Evolutionary conservation across 2,329 filamentous ascomycete genomes (phyloP).

Genomic region (Camptophora hylomeconis): DNA sequence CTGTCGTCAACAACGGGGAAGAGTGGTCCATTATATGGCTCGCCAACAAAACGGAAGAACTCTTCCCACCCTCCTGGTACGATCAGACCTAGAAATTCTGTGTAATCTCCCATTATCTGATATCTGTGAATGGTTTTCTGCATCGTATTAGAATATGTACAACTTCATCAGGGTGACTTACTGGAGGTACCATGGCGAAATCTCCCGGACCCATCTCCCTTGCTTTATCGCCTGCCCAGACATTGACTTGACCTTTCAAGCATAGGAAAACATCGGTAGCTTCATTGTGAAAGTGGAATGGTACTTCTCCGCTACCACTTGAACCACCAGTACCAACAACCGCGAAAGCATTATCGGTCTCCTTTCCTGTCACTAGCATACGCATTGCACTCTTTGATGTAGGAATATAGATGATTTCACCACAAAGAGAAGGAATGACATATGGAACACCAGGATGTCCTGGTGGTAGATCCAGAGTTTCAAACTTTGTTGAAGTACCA

Average conservation of each 20-base stretch:
- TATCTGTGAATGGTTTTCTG: constrained; percentile 37
- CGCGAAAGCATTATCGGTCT: constrained; percentile 38
- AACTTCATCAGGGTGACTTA: constrained; percentile 19
- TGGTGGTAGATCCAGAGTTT: constrained; percentile 19
- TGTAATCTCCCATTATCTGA: constrained; percentile 40
- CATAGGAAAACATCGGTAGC: constrained; percentile 46
- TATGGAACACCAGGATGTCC: constrained; percentile 29
- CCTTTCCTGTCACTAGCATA: constrained; percentile 38
- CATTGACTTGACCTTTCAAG: constrained; percentile 41
- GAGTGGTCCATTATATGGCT: constrained; percentile 37
- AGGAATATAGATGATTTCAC: constrained; percentile 40
- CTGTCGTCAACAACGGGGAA: constrained; percentile 41
- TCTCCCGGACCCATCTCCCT: constrained; percentile 42
- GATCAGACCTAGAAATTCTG: constrained; percentile 42
- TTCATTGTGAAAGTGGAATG: constrained; percentile 45
- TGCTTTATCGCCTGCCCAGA: constrained; percentile 46
- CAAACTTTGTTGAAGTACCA: too few species aligned
- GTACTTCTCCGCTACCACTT: constrained; percentile 32
- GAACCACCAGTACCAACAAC: constrained; percentile 38
- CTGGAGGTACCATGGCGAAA: constrained; percentile 45
- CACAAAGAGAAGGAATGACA: constrained; percentile 36
- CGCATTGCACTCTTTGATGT: constrained; percentile 40
- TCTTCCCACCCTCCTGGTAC: constrained; percentile 47
- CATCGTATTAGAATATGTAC: constrained; percentile 24
- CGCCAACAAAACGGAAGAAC: constrained; percentile 46